phyloP scores from a whole-genome alignment of 1,284 basidiomycete species.

The Ustilago vetiveriae region DNA sequence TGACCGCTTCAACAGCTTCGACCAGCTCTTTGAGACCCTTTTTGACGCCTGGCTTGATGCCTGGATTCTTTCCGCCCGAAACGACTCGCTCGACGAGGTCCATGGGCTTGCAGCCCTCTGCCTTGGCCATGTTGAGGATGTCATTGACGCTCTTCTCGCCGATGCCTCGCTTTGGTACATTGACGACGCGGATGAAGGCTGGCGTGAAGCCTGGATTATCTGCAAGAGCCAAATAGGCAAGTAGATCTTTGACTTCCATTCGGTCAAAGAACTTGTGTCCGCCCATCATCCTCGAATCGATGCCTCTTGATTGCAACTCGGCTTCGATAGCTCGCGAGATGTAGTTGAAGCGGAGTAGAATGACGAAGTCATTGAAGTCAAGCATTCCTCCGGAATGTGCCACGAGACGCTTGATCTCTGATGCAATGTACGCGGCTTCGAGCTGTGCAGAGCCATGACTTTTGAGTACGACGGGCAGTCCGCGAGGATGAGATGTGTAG shows the following conservation, averaged over 20 bases:
- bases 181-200: slow-evolving; percentile 81
- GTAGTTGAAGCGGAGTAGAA: slow-evolving; percentile 78
- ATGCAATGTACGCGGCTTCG: slow-evolving; percentile 72
- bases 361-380: slow-evolving; percentile 69
- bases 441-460: slow-evolving; percentile 34
- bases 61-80: slow-evolving; percentile 68
- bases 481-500: slow-evolving; percentile 76
- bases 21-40: slow-evolving; percentile 75
- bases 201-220: slow-evolving; percentile 79
- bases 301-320: slow-evolving; percentile 79
- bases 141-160: slow-evolving; percentile 83
- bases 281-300: slow-evolving; percentile 80
- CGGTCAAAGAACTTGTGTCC: slow-evolving; percentile 90
- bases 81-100: slow-evolving; percentile 69
- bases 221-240: slow-evolving; percentile 78
- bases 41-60: slow-evolving; percentile 76
- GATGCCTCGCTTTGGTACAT: slow-evolving; percentile 78
- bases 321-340: slow-evolving; percentile 81
- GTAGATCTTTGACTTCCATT: slow-evolving; percentile 78
- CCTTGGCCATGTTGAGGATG: slow-evolving; percentile 72
- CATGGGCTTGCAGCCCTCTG: slow-evolving; percentile 73
- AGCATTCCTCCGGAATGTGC: slow-evolving; percentile 79
- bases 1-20: slow-evolving; percentile 72
- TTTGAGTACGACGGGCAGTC: slow-evolving; percentile 70
- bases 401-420: slow-evolving; percentile 81